Evolutionary conservation across 2,329 filamentous ascomycete genomes (phyloP).

Genomic region (Biscogniauxia sp.): DNA sequence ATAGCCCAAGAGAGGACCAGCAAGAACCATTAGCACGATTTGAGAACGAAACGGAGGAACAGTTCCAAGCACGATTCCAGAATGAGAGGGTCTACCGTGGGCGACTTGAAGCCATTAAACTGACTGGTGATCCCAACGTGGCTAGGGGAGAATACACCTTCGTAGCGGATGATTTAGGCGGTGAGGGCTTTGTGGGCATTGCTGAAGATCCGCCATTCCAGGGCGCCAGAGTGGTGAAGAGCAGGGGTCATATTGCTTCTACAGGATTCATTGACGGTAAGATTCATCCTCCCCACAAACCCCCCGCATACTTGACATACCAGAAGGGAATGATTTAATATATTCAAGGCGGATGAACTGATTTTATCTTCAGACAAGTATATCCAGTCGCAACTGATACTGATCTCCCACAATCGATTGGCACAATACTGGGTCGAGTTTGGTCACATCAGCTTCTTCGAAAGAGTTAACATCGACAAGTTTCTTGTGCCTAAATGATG

Average conservation of each 20-base stretch:
- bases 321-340: conserved; percentile 7
- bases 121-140: conserved; percentile 89
- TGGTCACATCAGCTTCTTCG: conserved; percentile 59
- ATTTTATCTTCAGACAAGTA: conserved; percentile 59
- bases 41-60: conserved; percentile 43
- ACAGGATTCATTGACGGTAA: conserved; percentile 70
- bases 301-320: conserved; percentile 13
- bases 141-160: conserved; percentile 85
- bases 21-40: conserved; percentile 40
- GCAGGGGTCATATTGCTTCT: conserved; percentile 74
- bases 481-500: conserved; percentile 35
- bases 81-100: conserved; percentile 58
- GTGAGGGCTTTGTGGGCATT: conserved; percentile 60
- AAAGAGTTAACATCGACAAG: conserved; percentile 57
- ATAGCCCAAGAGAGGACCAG: conserved; percentile 46
- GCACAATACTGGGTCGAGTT: conserved; percentile 78
- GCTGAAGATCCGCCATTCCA: conserved; percentile 66
- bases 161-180: conserved; percentile 72
- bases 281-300: conserved; percentile 25
- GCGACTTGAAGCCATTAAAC: conserved; percentile 76
- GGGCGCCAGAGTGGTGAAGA: conserved; percentile 71
- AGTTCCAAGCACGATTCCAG: conserved; percentile 44
- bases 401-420: conserved; percentile 73
- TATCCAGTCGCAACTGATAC: conserved; percentile 71
- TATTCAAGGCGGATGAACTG: conserved; percentile 2